A percentile compares a stretch with the other conserved stretches of the same genome.
phyloP scores from a whole-genome alignment of 176 grass and related monocot species.

The Juncus effusus region DNA sequence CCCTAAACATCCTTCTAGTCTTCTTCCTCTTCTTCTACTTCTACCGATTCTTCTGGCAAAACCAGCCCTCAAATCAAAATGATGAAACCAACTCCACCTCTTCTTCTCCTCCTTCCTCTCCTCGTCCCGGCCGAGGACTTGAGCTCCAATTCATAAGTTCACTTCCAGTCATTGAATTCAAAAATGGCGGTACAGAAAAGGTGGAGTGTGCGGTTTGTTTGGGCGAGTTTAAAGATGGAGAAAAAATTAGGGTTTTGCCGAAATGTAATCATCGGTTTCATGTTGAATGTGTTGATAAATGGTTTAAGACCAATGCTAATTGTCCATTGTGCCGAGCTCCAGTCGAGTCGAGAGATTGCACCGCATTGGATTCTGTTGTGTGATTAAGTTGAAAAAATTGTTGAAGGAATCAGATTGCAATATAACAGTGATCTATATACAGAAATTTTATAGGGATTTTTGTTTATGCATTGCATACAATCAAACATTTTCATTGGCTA shows the following conservation, averaged over 20 bases:
- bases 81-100: not conserved
- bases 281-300: constrained; percentile 48
- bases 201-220: constrained; percentile 60
- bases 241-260: constrained; percentile 35
- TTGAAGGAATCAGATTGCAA: too few species aligned
- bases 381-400: not conserved
- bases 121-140: not conserved
- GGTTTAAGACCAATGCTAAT: constrained; percentile 45
- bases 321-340: constrained; percentile 62
- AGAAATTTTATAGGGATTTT: too few species aligned
- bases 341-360: constrained; percentile 19
- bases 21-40: constrained; percentile 54
- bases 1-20: constrained; percentile 40
- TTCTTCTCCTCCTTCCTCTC: constrained; percentile 22
- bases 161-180: constrained; percentile 37
- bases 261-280: constrained; percentile 55
- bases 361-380: constrained; percentile 16
- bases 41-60: constrained; percentile 42
- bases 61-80: not conserved
- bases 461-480: too few species aligned
- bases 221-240: constrained; percentile 46
- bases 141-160: constrained; percentile 25
- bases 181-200: not conserved
- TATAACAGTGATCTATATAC: too few species aligned
- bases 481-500: too few species aligned